Percentiles rank a stretch among this genome's conserved stretches.
These are phyloP conservation scores for Diutina rugosa DNA, from an alignment of 1,139 yeast genomes.

Conservation along the genomic window DNA sequence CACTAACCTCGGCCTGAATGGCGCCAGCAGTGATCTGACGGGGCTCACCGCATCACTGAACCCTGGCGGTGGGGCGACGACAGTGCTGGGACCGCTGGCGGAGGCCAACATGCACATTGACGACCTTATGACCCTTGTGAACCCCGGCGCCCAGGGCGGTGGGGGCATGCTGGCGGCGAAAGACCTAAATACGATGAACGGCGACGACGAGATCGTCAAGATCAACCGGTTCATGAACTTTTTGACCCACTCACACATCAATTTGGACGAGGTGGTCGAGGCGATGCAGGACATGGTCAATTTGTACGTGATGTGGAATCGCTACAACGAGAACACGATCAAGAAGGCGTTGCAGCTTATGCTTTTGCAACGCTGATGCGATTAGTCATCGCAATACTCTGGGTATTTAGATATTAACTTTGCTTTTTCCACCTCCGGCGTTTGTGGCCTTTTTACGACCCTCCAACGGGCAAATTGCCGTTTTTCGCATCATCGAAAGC, in stretches of 20 bases:
- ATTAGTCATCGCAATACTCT: neutral
- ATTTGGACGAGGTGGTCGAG: slow-evolving; percentile 63
- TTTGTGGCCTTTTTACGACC: neutral
- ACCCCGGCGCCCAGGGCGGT: slow-evolving; percentile 6
- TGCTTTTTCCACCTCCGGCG: neutral
- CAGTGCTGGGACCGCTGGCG: slow-evolving; percentile 2
- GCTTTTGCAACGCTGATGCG: slow-evolving; percentile 11
- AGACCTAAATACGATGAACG: neutral
- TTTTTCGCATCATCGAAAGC: neutral
- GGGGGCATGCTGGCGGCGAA: neutral
- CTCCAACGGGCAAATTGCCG: neutral
- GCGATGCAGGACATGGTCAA: slow-evolving; percentile 73
- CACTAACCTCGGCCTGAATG: slow-evolving; percentile 3
- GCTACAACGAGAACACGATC: slow-evolving; percentile 51
- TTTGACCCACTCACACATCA: slow-evolving; percentile 63
- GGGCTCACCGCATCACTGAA: neutral
- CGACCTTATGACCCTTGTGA: slow-evolving; percentile 17
- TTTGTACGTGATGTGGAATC: slow-evolving; percentile 74
- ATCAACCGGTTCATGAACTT: slow-evolving; percentile 47
- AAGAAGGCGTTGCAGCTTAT: slow-evolving; percentile 29
- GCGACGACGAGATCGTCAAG: slow-evolving; percentile 29
- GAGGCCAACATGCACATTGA: slow-evolving; percentile 20
- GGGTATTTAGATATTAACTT: neutral
- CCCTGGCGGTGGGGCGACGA: neutral
- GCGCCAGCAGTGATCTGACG: neutral